phyloP scores from a whole-genome alignment of 2,329 filamentous ascomycete species.

The Pezicula carpinea region DNA sequence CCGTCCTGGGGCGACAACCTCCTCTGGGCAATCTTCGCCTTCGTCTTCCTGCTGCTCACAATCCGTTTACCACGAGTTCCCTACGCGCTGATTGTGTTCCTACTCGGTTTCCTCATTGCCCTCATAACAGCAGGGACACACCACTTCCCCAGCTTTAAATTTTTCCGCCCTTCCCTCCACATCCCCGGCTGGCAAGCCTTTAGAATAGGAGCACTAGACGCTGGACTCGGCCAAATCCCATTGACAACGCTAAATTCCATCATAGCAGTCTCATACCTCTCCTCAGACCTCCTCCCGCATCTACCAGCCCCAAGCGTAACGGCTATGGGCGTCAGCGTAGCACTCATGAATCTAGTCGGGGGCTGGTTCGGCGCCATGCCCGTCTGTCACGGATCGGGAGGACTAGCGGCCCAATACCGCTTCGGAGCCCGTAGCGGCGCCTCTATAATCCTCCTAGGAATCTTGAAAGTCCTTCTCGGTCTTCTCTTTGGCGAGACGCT shows the following conservation, averaged over 20 bases:
- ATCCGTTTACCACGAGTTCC: slow-evolving; percentile 63
- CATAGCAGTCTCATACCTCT: slow-evolving; percentile 78
- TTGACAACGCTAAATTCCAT: slow-evolving; percentile 91
- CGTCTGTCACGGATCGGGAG: slow-evolving; percentile 87
- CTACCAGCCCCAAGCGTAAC: slow-evolving; percentile 67
- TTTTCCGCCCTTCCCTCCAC: slow-evolving; percentile 55
- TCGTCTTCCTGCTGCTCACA: slow-evolving; percentile 64
- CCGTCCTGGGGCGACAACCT: slow-evolving; percentile 72
- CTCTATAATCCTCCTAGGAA: slow-evolving; percentile 74
- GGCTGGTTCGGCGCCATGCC: slow-evolving; percentile 97
- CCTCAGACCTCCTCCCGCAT: slow-evolving; percentile 69
- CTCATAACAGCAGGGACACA: slow-evolving; percentile 35
- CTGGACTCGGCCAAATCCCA: slow-evolving; percentile 72
- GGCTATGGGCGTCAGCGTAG: slow-evolving; percentile 75
- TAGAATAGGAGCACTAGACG: slow-evolving; percentile 50
- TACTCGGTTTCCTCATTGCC: slow-evolving; percentile 64
- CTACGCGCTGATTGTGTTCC: slow-evolving; percentile 71
- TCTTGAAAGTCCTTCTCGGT: slow-evolving; percentile 71
- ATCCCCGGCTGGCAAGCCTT: slow-evolving; percentile 41
- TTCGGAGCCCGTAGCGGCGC: slow-evolving; percentile 88
- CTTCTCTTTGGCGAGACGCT: slow-evolving; percentile 70
- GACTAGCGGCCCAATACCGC: slow-evolving; percentile 82
- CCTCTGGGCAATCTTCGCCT: slow-evolving; percentile 70
- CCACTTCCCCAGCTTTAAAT: slow-evolving; percentile 44
- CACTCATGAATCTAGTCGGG: slow-evolving; percentile 75